phyloP scores from a whole-genome alignment of 2,329 filamentous ascomycete species.

The Rhytidhysteron rufulum region DNA sequence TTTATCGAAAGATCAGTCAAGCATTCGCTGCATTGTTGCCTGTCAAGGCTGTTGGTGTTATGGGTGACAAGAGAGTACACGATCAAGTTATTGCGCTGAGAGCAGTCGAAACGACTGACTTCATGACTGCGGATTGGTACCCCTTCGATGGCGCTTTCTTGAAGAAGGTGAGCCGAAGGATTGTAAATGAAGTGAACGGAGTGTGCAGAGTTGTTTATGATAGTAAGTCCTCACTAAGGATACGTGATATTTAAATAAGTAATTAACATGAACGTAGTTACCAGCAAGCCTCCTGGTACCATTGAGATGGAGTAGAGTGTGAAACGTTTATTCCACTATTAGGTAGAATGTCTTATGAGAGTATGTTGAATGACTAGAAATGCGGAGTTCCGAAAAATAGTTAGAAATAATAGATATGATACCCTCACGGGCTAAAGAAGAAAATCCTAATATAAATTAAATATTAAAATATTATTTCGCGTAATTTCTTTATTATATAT shows the following conservation, averaged over 20 bases:
- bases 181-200: conserved; percentile 72
- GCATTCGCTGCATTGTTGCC: conserved; percentile 67
- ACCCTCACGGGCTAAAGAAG: no score
- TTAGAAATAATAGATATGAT: no score
- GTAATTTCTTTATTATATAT: no score
- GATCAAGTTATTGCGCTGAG: conserved; percentile 60
- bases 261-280: conserved; percentile 41
- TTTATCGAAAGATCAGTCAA: conserved; percentile 69
- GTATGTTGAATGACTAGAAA: no score
- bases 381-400: no score
- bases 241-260: not conserved
- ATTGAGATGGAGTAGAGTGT: conserved; percentile 66
- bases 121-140: conserved; percentile 73
- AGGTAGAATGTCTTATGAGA: no score
- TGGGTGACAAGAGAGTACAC: conserved; percentile 67
- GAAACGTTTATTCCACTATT: no score
- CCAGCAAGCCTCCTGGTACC: conserved; percentile 66
- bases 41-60: conserved; percentile 63
- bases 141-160: conserved; percentile 64
- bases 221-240: conserved; percentile 42
- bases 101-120: conserved; percentile 62
- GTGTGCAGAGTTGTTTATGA: conserved; percentile 70
- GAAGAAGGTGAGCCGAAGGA: conserved; percentile 61
- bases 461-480: no score
- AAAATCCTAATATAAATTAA: no score